Evolutionary conservation across 2,329 filamentous ascomycete genomes (phyloP), one percentile per base, ranked within the genome.

Genomic region (Capronia epimyces): DNA sequence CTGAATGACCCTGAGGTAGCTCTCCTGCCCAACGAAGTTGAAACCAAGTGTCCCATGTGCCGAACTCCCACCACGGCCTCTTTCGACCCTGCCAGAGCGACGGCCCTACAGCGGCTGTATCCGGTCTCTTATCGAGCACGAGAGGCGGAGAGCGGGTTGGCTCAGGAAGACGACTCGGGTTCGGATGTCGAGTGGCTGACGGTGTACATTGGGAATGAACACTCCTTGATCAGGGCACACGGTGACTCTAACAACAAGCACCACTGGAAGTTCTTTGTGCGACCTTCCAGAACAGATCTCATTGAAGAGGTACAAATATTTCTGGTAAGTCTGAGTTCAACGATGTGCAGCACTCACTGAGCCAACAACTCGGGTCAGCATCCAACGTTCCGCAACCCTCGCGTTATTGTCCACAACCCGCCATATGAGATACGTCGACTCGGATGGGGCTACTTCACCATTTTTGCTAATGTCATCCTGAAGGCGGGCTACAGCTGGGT

Each of bases 211-310:
- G 59, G 59, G 18, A 61, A 61, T 29, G 52, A 57, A 18, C 57
- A 61, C 25, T 46, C 42, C n/a, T 25, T 59, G 29, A 31, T 58
- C 29, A 47, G 55, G 18, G 41, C 51, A 1, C 50, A 57, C 4
- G 43, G 46, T 6, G 49, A 45, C 10, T 56, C 52, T 9, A 52
- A 53, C 18, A 61, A 58, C 39, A 55, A 41, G 34, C 59, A 61
- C 34, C 46, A 59, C 24, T 61, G 59, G 59, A 58, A 49, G 36
- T 61, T 59, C 52, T 60, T 61, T 37, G 47, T 61, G 1, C 43
- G 55, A 15, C 52, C 52, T 3, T 58, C 55, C 8, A 32, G 57
- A 15, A 58, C 46, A 16, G 59, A 61, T 47, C 41, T 61, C 9
- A 53, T 61, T 31, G 55, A 61, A 41, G 59, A 61, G 25, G 51